Evolutionary conservation across 1,284 basidiomycete species (phyloP), one percentile per base, ranked within the genome.

Genomic region (Neotropicomus parvogracilis): DNA sequence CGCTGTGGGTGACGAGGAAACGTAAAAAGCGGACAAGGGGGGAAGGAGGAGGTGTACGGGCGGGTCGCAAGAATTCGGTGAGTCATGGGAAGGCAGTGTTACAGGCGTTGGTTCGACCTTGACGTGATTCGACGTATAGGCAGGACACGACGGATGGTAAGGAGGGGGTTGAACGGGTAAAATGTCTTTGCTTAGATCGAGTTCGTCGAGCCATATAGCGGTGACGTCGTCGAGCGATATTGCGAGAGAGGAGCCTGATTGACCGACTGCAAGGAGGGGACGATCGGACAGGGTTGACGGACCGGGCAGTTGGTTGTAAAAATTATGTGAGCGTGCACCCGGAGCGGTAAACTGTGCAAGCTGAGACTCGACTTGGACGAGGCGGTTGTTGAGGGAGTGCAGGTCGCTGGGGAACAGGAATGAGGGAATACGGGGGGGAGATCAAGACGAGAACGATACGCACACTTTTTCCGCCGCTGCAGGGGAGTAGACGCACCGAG

Each of bases 381-480:
- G 74, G 9, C 86, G 79, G 62, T 88, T 89, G 60, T 89, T 85
- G 29, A 90, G 74, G 2, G 85, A 86, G 61, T 89, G 87, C 2
- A 90, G 73, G 65, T 89, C 87, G 44, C 83, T 85, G 56, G 17
- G n/a, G 48, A 9, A 34, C 32, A 21, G 24, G 32, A 3, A 40
- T 55, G 44, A 46, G 46, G 41, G 2, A 46, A 50, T 44, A n/a
- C 3, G 27, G 43, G 19, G 17, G 16, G 19, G 13, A 19, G 12
- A 29, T n/a, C 24, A 24, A 43, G 21, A 55, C 37, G 29, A 46
- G 44, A 48, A 44, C 42, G 26, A 51, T 16, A 74, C 82, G 49
- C 54, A 85, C 81, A 90, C 82, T 77, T 90, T 90, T 69, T 90
- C 87, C 14, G 84, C 80, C 0, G 88, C 87, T 6, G 85, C 88